A percentile compares a stretch with the other conserved stretches of the same genome.
Conservation (phyloP, 768 basidiomycete genomes). For the Gloeopeniophorella convolvens region DNA sequence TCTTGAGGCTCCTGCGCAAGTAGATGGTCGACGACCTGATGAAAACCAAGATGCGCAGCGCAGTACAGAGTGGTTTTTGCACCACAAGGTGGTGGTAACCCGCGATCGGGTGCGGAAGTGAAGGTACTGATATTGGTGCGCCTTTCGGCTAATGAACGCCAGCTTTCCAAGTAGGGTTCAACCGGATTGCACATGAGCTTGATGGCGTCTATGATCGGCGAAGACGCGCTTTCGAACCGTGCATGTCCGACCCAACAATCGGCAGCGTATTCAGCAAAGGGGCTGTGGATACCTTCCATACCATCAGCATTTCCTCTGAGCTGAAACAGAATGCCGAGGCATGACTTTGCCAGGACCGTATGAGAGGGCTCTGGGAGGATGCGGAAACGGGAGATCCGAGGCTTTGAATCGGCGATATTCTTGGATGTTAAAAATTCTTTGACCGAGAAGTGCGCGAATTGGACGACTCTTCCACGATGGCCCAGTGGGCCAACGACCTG, state of each 20-base stretch:
- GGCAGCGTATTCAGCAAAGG: slow-evolving; percentile 9
- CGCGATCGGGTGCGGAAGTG: slow-evolving; percentile 5
- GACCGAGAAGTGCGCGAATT: slow-evolving; percentile 8
- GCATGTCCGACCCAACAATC: slow-evolving; percentile 6
- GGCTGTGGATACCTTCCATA: too few relatives aligned
- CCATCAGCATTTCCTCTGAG: too few relatives aligned
- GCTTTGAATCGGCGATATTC: not conserved
- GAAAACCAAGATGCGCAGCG: slow-evolving; percentile 8
- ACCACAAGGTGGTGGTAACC: not conserved
- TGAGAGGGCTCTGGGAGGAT: slow-evolving; percentile 4
- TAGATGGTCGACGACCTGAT: slow-evolving; percentile 2
- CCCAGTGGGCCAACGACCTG: too few relatives aligned
- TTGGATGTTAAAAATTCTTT: slow-evolving; percentile 8
- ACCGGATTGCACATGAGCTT: slow-evolving; percentile 9
- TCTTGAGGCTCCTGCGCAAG: not conserved
- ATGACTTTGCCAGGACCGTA: slow-evolving; percentile 3
- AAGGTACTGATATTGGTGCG: slow-evolving; percentile 10
- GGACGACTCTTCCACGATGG: too few relatives aligned
- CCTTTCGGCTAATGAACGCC: slow-evolving; percentile 13
- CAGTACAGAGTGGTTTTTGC: slow-evolving; percentile 9
- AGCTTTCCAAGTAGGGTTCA: not conserved
- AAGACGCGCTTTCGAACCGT: not conserved
- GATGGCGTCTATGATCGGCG: slow-evolving; percentile 6
- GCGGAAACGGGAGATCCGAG: slow-evolving; percentile 2
- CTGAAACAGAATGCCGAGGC: slow-evolving; percentile 9